These are phyloP conservation scores for Domatiomyces globalis DNA, from an alignment of 2,329 filamentous ascomycete genomes.

Conservation along the genomic window DNA sequence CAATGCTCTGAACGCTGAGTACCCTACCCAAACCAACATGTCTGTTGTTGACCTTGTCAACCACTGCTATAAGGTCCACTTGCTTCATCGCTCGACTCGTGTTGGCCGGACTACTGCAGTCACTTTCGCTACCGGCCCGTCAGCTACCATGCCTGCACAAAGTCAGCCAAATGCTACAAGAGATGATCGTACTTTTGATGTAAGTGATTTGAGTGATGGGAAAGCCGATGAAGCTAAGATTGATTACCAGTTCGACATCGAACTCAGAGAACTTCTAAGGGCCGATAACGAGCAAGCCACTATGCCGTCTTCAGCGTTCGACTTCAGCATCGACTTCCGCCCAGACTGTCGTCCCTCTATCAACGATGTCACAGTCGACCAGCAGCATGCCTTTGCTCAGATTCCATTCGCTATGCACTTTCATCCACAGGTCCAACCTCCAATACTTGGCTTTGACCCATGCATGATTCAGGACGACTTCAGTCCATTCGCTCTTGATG, in stretches of 20 bases:
- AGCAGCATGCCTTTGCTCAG: constrained; percentile 13
- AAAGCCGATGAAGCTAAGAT: too few species aligned
- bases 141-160: too few species aligned
- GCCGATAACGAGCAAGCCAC: too few species aligned
- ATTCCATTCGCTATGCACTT: constrained; percentile 18
- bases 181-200: too few species aligned
- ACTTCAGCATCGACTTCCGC: constrained; percentile 4
- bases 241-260: too few species aligned
- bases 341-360: constrained; percentile 5
- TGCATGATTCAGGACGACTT: constrained; percentile 19
- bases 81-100: constrained; percentile 15
- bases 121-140: constrained; percentile 19
- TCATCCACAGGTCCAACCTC: constrained; percentile 13
- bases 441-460: constrained; percentile 18
- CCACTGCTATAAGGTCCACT: constrained; percentile 22
- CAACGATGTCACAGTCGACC: constrained; percentile 12
- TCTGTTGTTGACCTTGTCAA: constrained; percentile 23
- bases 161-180: too few species aligned
- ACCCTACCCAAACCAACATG: constrained; percentile 20
- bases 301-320: constrained; percentile 2
- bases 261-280: too few species aligned
- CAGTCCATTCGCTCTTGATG: constrained; percentile 19
- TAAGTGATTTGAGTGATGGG: too few species aligned
- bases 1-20: constrained; percentile 11
- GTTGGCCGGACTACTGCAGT: constrained; percentile 15